These are phyloP conservation scores for Thalassiosira ordinaria DNA, from an alignment of 352 stramenopile species.

Conservation along the genomic window DNA sequence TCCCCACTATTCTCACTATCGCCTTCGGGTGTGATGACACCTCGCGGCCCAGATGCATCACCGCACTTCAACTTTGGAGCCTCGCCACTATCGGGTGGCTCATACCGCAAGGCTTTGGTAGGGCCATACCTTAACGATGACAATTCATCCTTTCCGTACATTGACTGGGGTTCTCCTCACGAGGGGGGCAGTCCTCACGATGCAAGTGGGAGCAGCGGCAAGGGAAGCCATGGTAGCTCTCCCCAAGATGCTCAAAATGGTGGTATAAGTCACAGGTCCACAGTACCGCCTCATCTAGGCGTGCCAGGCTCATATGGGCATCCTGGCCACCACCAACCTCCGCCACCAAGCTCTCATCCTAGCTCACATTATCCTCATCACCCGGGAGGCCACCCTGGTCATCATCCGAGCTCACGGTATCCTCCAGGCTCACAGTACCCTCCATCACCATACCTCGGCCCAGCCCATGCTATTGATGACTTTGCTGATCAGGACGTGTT, in stretches of 20 bases:
- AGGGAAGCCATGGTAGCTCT: neutral
- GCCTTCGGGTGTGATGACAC: conserved; percentile 31
- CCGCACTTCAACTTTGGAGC: conserved; percentile 6
- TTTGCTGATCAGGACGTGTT: conserved; percentile 19
- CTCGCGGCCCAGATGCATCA: neutral
- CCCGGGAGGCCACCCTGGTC: neutral
- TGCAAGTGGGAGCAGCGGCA: neutral
- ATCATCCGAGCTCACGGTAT: neutral
- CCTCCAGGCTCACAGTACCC: neutral
- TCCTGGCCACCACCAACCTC: neutral
- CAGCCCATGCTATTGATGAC: conserved; percentile 7
- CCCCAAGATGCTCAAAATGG: conserved; percentile 3
- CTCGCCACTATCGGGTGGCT: conserved; percentile 10
- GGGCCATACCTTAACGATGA: conserved; percentile 17
- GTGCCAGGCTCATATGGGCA: conserved; percentile 27
- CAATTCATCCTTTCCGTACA: conserved; percentile 49
- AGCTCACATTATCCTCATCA: neutral
- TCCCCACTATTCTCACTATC: conserved; percentile 30
- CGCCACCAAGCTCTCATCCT: neutral
- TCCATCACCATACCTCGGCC: neutral
- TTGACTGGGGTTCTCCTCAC: conserved; percentile 41
- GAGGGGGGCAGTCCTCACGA: conserved; percentile 12
- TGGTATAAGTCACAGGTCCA: conserved; percentile 13
- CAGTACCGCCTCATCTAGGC: conserved; percentile 20
- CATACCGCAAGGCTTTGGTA: conserved; percentile 14